Evolutionary conservation across 164 flowering plant species (phyloP).

Genomic region (Liriodendron chinense): DNA sequence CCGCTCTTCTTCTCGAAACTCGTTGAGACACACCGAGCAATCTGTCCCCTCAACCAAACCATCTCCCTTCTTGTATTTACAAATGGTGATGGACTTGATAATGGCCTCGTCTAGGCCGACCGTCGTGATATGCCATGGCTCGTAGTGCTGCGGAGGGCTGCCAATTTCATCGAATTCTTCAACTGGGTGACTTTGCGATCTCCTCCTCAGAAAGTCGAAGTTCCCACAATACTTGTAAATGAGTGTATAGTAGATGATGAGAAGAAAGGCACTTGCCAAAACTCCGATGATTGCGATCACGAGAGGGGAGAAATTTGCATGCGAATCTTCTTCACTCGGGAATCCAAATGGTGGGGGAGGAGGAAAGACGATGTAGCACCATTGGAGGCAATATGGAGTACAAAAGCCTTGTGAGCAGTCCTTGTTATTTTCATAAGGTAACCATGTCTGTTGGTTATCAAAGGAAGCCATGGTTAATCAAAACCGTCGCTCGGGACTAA

Average conservation of each 20-base stretch:
- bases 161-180: conserved; percentile 29
- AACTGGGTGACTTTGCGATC: conserved; percentile 3
- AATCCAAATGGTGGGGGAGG: conserved; percentile 67
- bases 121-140: conserved; percentile 40
- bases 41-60: conserved; percentile 70
- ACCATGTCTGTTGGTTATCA: conserved; percentile 53
- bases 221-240: conserved; percentile 61
- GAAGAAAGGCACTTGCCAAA: conserved; percentile 65
- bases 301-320: conserved; percentile 61
- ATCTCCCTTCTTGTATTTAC: conserved; percentile 59
- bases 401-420: conserved; percentile 80
- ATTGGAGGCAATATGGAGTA: conserved; percentile 70
- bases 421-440: conserved; percentile 50
- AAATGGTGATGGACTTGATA: conserved; percentile 63
- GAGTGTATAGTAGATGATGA: conserved; percentile 62
- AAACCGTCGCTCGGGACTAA: neutral
- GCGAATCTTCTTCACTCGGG: conserved; percentile 35
- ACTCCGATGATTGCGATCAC: conserved; percentile 72
- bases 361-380: conserved; percentile 66
- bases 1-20: conserved; percentile 67
- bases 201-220: conserved; percentile 15
- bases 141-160: conserved; percentile 23
- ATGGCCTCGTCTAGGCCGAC: conserved; percentile 67
- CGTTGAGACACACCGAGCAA: conserved; percentile 81
- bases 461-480: conserved; percentile 38